Base-by-base conservation (phyloP, 306 rosid species). In the Inga oerstediana region DNA sequence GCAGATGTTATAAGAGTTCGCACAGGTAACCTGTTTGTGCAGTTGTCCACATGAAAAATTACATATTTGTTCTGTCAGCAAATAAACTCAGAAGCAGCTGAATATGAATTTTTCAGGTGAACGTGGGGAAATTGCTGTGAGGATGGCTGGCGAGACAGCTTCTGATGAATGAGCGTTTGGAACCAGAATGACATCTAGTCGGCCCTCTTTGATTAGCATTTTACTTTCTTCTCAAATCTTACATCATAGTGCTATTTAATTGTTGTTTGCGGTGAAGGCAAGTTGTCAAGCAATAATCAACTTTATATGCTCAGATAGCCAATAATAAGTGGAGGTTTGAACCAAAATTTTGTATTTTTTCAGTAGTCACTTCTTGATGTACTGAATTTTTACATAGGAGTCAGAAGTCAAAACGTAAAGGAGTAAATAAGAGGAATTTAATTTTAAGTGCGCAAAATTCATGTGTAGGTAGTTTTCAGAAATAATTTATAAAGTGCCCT, bases 1-100 rank as follows among this genome's bases (percentile, higher is more conserved):
- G 72, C 96, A 9, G 98, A 95, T 59, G 89, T 92, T 27, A 90
- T 95, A 62, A 91, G 98, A 91, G 72, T 95, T 81, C 98, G 98
- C 59, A 95, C 97, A 30, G 98, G 98, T 95, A 91, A 79, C 49
- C 13, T 5, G 61, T 66, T 84, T 88, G 30, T 81, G 24, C 12
- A 2, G 22, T 65, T 79, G 52, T 51, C 74, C 32, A 34, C 72
- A 30, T 43, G 68, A 32, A 72, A 20, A 66, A 7, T 44, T 71
- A 13, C 22, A 69, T 19, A 39, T 54, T 80, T 76, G 32, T 56
- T 62, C 46, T 22, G 48, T 81, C 30, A 52, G 14, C n/a, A 74
- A 72, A 68, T 73, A 39, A 35, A 22, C 65, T 39, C 24, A 81
- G 72, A 16, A 32, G 56, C 8, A 56, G 20, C 16, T 77, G 83